A percentile compares a stretch with the other conserved stretches of the same genome.
Conservation (phyloP, 2,329 filamentous ascomycete species). For the Coniella lustricola region DNA sequence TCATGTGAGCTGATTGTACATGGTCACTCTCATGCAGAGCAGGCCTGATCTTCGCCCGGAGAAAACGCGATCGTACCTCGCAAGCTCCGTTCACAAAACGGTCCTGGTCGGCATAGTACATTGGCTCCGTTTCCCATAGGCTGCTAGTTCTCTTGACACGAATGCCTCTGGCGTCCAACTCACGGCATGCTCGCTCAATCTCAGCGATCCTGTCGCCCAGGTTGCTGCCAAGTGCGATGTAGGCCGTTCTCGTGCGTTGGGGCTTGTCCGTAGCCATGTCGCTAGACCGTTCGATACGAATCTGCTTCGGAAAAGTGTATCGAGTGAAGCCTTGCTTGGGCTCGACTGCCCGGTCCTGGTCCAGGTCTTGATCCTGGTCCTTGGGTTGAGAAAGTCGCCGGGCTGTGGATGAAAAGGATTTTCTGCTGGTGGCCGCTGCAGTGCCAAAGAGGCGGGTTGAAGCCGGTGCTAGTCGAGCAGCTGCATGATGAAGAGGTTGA, state of each 20-base stretch:
- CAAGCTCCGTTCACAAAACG: slow-evolving; percentile 88
- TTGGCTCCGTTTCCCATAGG: slow-evolving; percentile 90
- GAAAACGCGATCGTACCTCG: slow-evolving; percentile 53
- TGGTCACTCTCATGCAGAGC: background rate
- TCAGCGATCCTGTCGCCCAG: slow-evolving; percentile 75
- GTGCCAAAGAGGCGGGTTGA: slow-evolving; percentile 6
- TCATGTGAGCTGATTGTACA: slow-evolving; percentile 6
- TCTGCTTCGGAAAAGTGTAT: slow-evolving; percentile 15
- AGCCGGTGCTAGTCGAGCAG: slow-evolving; percentile 5
- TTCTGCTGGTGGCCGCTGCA: slow-evolving; percentile 6
- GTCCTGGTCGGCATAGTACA: slow-evolving; percentile 90
- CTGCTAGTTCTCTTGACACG: slow-evolving; percentile 73
- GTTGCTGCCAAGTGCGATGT: slow-evolving; percentile 89
- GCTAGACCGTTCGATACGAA: slow-evolving; percentile 21
- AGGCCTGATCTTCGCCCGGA: background rate
- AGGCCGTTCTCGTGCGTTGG: slow-evolving; percentile 46
- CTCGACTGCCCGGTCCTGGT: too few species aligned
- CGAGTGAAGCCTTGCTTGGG: slow-evolving; percentile 7
- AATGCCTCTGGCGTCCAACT: slow-evolving; percentile 69
- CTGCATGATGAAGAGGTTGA: slow-evolving; percentile 8
- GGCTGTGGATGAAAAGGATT: slow-evolving; percentile 11
- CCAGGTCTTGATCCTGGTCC: too few species aligned
- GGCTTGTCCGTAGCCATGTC: slow-evolving; percentile 17
- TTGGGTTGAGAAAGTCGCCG: slow-evolving; percentile 4
- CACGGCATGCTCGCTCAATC: slow-evolving; percentile 76